Evolutionary conservation across 2,329 filamentous ascomycete genomes (phyloP).

Genomic region (Aspergillus pseudotamarii): DNA sequence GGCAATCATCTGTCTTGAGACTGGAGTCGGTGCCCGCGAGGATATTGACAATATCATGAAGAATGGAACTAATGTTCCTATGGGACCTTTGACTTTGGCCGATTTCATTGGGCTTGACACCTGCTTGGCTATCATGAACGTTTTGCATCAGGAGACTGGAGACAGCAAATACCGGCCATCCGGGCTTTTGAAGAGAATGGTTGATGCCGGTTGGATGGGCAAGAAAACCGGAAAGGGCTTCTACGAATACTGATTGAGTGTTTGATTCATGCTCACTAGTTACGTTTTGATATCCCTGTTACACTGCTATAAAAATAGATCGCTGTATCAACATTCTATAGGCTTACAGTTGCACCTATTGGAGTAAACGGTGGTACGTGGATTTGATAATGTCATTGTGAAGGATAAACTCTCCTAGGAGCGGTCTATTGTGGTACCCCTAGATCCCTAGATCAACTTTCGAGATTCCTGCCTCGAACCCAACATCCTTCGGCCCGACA

Average conservation of each 20-base stretch:
- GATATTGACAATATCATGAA: slow-evolving; percentile 99
- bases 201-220: slow-evolving; percentile 94
- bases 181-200: slow-evolving; percentile 88
- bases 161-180: slow-evolving; percentile 95
- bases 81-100: slow-evolving; percentile 90
- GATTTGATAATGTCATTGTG: not conserved
- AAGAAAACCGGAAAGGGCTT: slow-evolving; percentile 98
- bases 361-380: not conserved
- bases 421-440: not conserved
- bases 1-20: slow-evolving; percentile 93
- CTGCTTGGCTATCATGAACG: slow-evolving; percentile 95
- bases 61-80: slow-evolving; percentile 97
- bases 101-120: slow-evolving; percentile 98
- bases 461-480: not conserved
- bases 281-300: slow-evolving; percentile 3
- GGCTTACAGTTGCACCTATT: not conserved
- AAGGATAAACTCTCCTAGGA: not conserved
- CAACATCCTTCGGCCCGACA: not conserved
- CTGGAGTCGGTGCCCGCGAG: slow-evolving; percentile 82
- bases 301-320: slow-evolving; percentile 7
- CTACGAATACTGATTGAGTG: slow-evolving; percentile 71
- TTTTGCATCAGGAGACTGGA: slow-evolving; percentile 85
- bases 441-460: not conserved
- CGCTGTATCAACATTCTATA: not conserved
- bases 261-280: not conserved